These are phyloP conservation scores for Nicotiana attenuata DNA, from an alignment of 257 asterid genomes.

Conservation along the genomic window DNA sequence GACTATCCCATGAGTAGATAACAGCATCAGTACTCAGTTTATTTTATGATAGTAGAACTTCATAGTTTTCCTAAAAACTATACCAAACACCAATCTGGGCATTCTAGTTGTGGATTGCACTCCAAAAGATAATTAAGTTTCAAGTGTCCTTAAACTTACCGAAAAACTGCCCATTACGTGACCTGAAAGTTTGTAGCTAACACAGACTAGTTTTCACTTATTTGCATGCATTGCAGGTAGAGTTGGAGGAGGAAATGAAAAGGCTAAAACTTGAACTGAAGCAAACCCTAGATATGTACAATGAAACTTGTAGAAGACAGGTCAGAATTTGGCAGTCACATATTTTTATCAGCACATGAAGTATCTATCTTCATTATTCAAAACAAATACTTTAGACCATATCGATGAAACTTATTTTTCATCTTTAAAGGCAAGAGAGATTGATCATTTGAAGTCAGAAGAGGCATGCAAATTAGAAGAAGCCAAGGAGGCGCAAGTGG, in stretches of 20 bases:
- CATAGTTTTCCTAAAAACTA: background rate
- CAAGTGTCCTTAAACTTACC: background rate
- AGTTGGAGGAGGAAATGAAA: slow-evolving; percentile 59
- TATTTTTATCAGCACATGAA: background rate
- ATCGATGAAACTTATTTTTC: background rate
- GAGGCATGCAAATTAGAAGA: slow-evolving; percentile 41
- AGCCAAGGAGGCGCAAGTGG: slow-evolving; percentile 35
- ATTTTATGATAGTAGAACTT: background rate
- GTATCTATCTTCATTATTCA: background rate
- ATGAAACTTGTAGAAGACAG: slow-evolving; percentile 46
- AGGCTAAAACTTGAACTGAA: slow-evolving; percentile 60
- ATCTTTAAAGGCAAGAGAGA: slow-evolving; percentile 40
- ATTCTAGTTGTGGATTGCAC: background rate
- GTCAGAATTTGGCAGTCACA: background rate
- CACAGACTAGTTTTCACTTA: background rate
- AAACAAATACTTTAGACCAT: background rate
- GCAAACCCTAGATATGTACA: slow-evolving; percentile 52
- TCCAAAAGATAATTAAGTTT: background rate
- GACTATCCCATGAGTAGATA: background rate
- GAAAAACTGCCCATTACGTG: background rate
- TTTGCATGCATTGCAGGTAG: slow-evolving; percentile 33
- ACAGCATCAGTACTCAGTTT: background rate
- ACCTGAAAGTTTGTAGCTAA: background rate
- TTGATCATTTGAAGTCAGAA: slow-evolving; percentile 32
- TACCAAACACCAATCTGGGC: background rate